These are phyloP conservation scores for Nakaseomyces glabratus DNA, from an alignment of 1,139 yeast genomes.

Conservation along the genomic window DNA sequence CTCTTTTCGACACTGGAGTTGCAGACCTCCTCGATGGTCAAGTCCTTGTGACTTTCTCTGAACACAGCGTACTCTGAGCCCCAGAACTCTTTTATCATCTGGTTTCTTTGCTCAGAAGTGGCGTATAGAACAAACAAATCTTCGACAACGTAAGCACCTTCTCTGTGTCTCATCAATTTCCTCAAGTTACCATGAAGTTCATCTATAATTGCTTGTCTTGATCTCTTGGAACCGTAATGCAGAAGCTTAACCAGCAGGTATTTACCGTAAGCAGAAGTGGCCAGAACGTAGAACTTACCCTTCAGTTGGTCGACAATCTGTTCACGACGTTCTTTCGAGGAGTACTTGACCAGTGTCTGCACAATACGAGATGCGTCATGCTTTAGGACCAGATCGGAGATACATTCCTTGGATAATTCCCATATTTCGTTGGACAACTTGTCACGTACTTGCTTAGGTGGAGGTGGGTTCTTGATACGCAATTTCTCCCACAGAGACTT, in stretches of 20 bases:
- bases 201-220: conserved; percentile 63
- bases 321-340: conserved; percentile 71
- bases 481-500: conserved; percentile 86
- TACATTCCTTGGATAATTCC: conserved; percentile 67
- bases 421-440: conserved; percentile 78
- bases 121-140: conserved; percentile 84
- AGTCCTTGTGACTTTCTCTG: conserved; percentile 59
- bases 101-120: conserved; percentile 72
- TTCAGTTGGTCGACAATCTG: conserved; percentile 59
- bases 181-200: conserved; percentile 87
- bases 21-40: conserved; percentile 57
- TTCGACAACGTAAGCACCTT: conserved; percentile 98
- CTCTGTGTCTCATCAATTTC: conserved; percentile 91
- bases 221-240: conserved; percentile 82
- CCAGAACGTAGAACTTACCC: conserved; percentile 71
- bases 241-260: conserved; percentile 79
- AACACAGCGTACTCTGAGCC: conserved; percentile 94
- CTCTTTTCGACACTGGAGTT: conserved; percentile 74
- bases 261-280: conserved; percentile 90
- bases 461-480: conserved; percentile 76
- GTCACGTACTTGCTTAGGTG: conserved; percentile 69
- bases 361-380: conserved; percentile 97
- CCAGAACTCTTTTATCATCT: conserved; percentile 93
- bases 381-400: conserved; percentile 79
- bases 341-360: conserved; percentile 83